These are phyloP conservation scores for Neocatenulostroma microsporum DNA, from an alignment of 2,329 filamentous ascomycete species.

Conservation along the genomic window DNA sequence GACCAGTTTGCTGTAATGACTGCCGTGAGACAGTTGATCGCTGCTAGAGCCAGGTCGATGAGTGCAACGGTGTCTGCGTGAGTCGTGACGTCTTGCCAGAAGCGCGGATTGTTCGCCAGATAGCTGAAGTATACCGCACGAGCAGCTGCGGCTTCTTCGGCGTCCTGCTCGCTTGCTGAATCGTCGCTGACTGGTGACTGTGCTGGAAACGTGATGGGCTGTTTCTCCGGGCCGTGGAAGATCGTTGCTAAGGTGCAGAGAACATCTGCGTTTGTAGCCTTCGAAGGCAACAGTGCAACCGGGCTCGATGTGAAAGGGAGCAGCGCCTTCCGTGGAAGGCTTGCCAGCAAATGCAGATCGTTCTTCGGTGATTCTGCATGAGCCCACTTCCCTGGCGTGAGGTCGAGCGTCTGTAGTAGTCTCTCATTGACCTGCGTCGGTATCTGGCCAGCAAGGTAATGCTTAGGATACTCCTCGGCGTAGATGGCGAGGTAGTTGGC, in stretches of 20 bases:
- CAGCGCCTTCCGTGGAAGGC: slow-evolving; percentile 48
- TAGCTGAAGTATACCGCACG: slow-evolving; percentile 50
- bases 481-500: slow-evolving; percentile 53
- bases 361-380: slow-evolving; percentile 47
- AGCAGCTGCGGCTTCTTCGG: slow-evolving; percentile 44
- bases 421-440: slow-evolving; percentile 41
- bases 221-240: slow-evolving; percentile 45
- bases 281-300: slow-evolving; percentile 45
- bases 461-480: slow-evolving; percentile 47
- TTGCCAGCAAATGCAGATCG: slow-evolving; percentile 51
- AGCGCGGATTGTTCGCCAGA: slow-evolving; percentile 40
- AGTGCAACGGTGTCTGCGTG: slow-evolving; percentile 52
- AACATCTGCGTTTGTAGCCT: slow-evolving; percentile 46
- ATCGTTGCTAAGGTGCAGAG: slow-evolving; percentile 49
- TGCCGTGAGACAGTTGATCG: slow-evolving; percentile 45
- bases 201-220: slow-evolving; percentile 31
- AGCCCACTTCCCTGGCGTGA: slow-evolving; percentile 44
- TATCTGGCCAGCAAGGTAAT: slow-evolving; percentile 43
- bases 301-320: slow-evolving; percentile 39
- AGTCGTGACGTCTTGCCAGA: slow-evolving; percentile 47
- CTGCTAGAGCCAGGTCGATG: slow-evolving; percentile 49
- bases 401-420: slow-evolving; percentile 39
- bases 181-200: slow-evolving; percentile 12
- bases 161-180: slow-evolving; percentile 30
- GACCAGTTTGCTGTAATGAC: slow-evolving; percentile 51